Evolutionary conservation across 305 asterid species (phyloP).

Genomic region (Fraxinus angustifolia): DNA sequence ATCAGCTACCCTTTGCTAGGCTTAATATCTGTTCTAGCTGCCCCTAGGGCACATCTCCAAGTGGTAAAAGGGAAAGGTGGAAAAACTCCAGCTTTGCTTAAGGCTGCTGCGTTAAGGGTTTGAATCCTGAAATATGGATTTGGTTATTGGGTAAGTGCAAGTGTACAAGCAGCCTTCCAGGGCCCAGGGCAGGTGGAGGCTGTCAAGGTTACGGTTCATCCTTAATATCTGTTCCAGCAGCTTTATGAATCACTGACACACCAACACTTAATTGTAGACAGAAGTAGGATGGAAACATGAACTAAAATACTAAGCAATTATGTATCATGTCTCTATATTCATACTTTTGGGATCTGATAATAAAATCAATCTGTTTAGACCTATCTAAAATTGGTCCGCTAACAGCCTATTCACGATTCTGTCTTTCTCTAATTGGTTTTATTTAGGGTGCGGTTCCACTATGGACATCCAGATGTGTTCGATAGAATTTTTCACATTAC

Average conservation of each 20-base stretch:
- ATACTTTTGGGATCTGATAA: background rate
- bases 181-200: no score
- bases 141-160: no score
- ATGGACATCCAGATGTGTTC: conserved; percentile 42
- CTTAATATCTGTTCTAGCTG: background rate
- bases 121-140: no score
- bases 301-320: background rate
- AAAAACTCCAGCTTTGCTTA: no score
- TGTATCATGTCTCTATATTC: background rate
- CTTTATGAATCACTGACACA: background rate
- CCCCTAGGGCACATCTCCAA: no score
- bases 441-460: conserved; percentile 75
- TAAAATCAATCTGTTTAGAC: background rate
- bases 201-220: no score
- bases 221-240: background rate
- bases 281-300: background rate
- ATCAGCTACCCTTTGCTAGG: background rate
- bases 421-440: conserved; percentile 24
- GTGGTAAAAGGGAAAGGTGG: no score
- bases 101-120: no score
- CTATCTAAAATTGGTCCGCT: conserved; percentile 12
- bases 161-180: no score
- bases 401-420: background rate
- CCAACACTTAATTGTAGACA: background rate
- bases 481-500: conserved; percentile 93